These are phyloP conservation scores for Yueomyces sinensis DNA, from an alignment of 805 yeast genomes.

Conservation along the genomic window DNA sequence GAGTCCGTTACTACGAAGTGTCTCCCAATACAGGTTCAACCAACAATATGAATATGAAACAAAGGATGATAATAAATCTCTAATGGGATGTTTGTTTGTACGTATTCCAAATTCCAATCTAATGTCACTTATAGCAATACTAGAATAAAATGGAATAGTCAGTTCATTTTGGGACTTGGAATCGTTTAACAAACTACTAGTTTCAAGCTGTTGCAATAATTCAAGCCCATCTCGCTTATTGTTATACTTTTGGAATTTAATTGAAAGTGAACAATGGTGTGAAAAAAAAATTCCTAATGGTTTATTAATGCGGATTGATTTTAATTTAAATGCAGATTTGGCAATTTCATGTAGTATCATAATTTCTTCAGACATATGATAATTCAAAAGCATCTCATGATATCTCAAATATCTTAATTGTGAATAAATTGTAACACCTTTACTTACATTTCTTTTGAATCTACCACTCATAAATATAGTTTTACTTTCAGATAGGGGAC, in stretches of 20 bases:
- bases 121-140: constrained; percentile 10
- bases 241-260: constrained; percentile 14
- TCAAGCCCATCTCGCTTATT: constrained; percentile 6
- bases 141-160: not conserved
- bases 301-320: constrained; percentile 7
- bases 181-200: not conserved
- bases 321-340: constrained; percentile 6
- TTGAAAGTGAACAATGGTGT: constrained; percentile 4
- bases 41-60: constrained; percentile 24
- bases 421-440: constrained; percentile 59
- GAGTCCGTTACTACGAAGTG: constrained; percentile 11
- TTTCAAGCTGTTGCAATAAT: constrained; percentile 3
- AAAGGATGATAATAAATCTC: not conserved
- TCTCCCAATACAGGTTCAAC: constrained; percentile 34
- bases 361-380: constrained; percentile 5
- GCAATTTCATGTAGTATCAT: constrained; percentile 2
- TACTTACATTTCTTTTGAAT: constrained; percentile 40
- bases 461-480: constrained; percentile 41
- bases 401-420: constrained; percentile 60
- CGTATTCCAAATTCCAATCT: constrained; percentile 14
- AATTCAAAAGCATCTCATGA: constrained; percentile 24
- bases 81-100: not conserved
- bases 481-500: constrained; percentile 34
- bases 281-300: constrained; percentile 7
- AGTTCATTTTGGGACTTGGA: not conserved